Evolutionary conservation across 257 asterid genomes (phyloP).

Genomic region (Vinca minor): DNA sequence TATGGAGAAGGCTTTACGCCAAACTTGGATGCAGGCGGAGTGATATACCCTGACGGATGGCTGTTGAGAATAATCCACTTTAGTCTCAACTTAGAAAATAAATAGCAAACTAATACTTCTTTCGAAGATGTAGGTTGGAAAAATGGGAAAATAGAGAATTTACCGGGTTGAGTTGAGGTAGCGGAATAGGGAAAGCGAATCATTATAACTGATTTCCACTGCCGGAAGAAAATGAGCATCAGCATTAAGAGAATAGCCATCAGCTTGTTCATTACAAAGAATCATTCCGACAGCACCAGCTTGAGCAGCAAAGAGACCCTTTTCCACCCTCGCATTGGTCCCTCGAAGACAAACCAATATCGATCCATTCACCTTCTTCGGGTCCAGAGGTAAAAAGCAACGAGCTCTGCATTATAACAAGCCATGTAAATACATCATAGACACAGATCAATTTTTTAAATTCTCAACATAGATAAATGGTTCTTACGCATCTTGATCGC

Average conservation of each 20-base stretch:
- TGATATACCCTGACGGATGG: constrained; percentile 36
- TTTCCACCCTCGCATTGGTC: constrained; percentile 17
- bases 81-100: too few relatives aligned
- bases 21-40: constrained; percentile 20
- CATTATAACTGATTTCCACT: constrained; percentile 36
- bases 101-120: too few relatives aligned
- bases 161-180: constrained; percentile 39
- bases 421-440: too few relatives aligned
- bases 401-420: not conserved
- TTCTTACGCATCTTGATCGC: constrained; percentile 36
- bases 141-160: too few relatives aligned
- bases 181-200: constrained; percentile 28
- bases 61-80: too few relatives aligned
- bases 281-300: constrained; percentile 72
- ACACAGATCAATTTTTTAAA: too few relatives aligned
- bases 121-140: too few relatives aligned
- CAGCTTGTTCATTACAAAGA: constrained; percentile 26
- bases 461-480: too few relatives aligned
- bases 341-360: constrained; percentile 57
- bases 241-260: constrained; percentile 19
- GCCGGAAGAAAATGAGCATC: constrained; percentile 51
- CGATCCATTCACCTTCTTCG: constrained; percentile 41
- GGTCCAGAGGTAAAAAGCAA: constrained; percentile 28
- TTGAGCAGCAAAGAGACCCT: constrained; percentile 29
- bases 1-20: constrained; percentile 44